A percentile compares a stretch with the other conserved stretches of the same genome.
These are phyloP conservation scores for Linnemannia elongata DNA, from an alignment of 192 early-diverging fungal genomes.

Conservation along the genomic window DNA sequence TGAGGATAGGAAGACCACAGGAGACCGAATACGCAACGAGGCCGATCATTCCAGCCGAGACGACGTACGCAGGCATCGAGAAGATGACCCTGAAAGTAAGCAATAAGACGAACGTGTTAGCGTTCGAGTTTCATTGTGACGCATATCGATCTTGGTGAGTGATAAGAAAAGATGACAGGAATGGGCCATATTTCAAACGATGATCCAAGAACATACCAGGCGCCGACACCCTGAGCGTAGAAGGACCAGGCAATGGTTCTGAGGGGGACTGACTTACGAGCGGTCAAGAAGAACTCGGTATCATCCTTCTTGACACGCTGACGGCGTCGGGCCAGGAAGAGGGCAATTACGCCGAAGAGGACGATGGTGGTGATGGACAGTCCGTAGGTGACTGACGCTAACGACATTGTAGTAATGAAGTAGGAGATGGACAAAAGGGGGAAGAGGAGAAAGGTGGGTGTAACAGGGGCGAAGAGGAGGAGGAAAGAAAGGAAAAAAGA, in stretches of 20 bases:
- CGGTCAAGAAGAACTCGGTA: slow-evolving; percentile 60
- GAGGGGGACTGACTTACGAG: slow-evolving; percentile 43
- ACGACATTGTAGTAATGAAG: slow-evolving; percentile 29
- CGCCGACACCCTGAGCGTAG: slow-evolving; percentile 45
- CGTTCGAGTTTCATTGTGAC: not conserved
- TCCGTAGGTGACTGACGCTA: slow-evolving; percentile 43
- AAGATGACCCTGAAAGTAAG: slow-evolving; percentile 69
- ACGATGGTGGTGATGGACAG: slow-evolving; percentile 44
- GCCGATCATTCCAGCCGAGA: slow-evolving; percentile 75
- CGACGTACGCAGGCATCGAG: slow-evolving; percentile 73
- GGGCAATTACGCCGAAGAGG: slow-evolving; percentile 45
- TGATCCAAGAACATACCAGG: slow-evolving; percentile 29
- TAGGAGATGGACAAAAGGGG: not conserved
- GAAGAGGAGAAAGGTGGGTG: not conserved
- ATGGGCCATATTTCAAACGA: not conserved
- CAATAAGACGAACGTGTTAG: not conserved
- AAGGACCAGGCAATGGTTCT: slow-evolving; percentile 57
- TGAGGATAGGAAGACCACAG: slow-evolving; percentile 69
- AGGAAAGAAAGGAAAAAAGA: not conserved
- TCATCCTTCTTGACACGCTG: slow-evolving; percentile 47
- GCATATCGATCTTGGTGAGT: not conserved
- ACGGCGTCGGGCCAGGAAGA: slow-evolving; percentile 41
- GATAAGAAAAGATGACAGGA: too few species aligned
- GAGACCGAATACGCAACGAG: slow-evolving; percentile 76
- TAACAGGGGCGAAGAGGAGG: not conserved